Evolutionary conservation across 2,329 filamentous ascomycete species (phyloP), one percentile per base, ranked within the genome.

Genomic region (Saccharata proteae): DNA sequence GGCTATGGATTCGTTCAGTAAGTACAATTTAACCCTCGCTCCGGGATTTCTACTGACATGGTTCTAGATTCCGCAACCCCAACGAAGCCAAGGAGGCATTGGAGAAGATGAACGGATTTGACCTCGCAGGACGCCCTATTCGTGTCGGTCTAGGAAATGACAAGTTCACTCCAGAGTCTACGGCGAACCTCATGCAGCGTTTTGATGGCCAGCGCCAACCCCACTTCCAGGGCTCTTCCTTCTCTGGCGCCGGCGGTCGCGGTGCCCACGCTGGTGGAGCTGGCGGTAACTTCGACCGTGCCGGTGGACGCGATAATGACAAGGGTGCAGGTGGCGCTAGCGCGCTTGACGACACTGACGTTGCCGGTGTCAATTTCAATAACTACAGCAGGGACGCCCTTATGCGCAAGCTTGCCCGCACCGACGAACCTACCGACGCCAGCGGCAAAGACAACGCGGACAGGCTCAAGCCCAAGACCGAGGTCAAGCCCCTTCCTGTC

Each of bases 1-100:
- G 90, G 90, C 40, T 98, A 96, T 63, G 90, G 90, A 33, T 98
- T 98, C 64, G 88, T 98, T 40, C 90, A 98, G 90, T 96, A 71
- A 58, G 85, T 77, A 9, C 14, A 17, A 6, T 6, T 1, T 5
- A 16, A 24, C 8, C n/a, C 19, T n/a, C 16, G 3, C n/a, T 7
- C 4, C 3, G 12, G 15, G 2, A n/a, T 29, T 27, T 10, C 13
- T 12, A 28, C 24, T 34, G 25, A 13, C 22, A 27, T 45, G 51
- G 43, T 52, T 29, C 28, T n/a, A 93, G 85, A 53, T 94, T 92
- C 60, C 78, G 80, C 49, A 82, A 96, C 52, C 85, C 88, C 37
- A 74, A 75, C 42, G 77, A 94, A 59, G 90, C 90, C 52, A 83
- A 88, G 53, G 83, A 93, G 57, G 92, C 90, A 39, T 68, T 98